phyloP scores from a whole-genome alignment of 306 rosid genomes.

The Luffa acutangula region DNA sequence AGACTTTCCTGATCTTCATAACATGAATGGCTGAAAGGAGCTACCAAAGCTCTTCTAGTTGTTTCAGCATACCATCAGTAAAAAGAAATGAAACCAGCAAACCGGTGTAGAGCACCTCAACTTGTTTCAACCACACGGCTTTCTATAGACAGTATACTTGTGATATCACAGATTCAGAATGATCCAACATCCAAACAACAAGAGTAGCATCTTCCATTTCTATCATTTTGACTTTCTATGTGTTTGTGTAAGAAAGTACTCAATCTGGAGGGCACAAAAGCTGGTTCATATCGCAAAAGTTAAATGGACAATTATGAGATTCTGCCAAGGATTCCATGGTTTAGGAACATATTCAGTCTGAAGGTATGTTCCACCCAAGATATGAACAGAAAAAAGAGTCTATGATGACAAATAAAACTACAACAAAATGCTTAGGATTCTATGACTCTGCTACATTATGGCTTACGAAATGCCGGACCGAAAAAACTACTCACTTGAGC shows the following conservation, averaged over 20 bases:
- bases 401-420: slow-evolving; percentile 25
- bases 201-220: background rate
- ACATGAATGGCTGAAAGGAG: background rate
- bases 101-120: background rate
- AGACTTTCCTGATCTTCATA: background rate
- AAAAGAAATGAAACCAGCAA: background rate
- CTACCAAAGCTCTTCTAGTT: background rate
- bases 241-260: background rate
- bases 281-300: background rate
- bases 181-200: background rate
- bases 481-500: slow-evolving; percentile 15
- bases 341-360: slow-evolving; percentile 3
- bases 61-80: background rate
- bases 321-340: slow-evolving; percentile 14
- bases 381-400: slow-evolving; percentile 19
- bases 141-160: background rate
- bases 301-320: slow-evolving; percentile 6
- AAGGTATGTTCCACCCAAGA: slow-evolving; percentile 4
- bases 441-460: slow-evolving; percentile 35
- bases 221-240: background rate
- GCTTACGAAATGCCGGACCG: slow-evolving; percentile 21
- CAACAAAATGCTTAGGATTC: slow-evolving; percentile 32
- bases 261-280: background rate
- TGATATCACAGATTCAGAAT: background rate
- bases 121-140: background rate